These are phyloP conservation scores for Coniochaeta hoffmannii DNA, from an alignment of 2,329 filamentous ascomycete species.

Conservation along the genomic window DNA sequence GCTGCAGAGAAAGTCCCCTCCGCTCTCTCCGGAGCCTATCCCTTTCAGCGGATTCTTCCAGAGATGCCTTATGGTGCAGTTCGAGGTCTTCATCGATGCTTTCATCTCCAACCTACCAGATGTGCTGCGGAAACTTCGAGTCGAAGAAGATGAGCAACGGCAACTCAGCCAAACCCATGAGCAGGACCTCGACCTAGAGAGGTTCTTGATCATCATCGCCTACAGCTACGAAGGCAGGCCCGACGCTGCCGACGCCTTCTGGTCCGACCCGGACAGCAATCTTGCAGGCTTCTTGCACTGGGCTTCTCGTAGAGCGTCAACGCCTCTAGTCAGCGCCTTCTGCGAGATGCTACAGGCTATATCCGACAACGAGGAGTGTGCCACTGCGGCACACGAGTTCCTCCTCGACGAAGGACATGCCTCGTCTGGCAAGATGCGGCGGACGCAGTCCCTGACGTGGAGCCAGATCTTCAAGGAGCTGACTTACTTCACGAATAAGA, in stretches of 20 bases:
- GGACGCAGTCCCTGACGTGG: constrained; percentile 84
- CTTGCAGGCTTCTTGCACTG: constrained; percentile 92
- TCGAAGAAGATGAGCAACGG: constrained; percentile 84
- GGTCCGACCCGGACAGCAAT: constrained; percentile 87
- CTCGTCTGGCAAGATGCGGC: constrained; percentile 69
- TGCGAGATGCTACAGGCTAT: constrained; percentile 93
- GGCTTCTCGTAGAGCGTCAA: constrained; percentile 92
- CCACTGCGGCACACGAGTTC: constrained; percentile 80
- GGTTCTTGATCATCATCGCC: constrained; percentile 86
- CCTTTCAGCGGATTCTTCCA: constrained; percentile 68
- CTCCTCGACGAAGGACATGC: constrained; percentile 76
- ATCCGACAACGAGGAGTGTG: constrained; percentile 74
- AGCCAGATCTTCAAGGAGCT: constrained; percentile 87
- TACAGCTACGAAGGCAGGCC: constrained; percentile 83
- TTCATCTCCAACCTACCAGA: constrained; percentile 96
- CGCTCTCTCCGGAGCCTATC: constrained; percentile 59
- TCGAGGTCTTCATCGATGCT: constrained; percentile 83
- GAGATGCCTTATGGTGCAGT: constrained; percentile 63
- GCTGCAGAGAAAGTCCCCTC: constrained; percentile 71
- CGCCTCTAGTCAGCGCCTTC: constrained; percentile 91
- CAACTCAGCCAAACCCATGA: constrained; percentile 58
- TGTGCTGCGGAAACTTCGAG: constrained; percentile 74
- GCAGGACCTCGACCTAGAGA: constrained; percentile 70
- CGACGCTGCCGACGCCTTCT: constrained; percentile 82
- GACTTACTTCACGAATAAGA: constrained; percentile 71